Conservation (phyloP, 805 yeast genomes). For the Maudiozyma bulderi region DNA sequence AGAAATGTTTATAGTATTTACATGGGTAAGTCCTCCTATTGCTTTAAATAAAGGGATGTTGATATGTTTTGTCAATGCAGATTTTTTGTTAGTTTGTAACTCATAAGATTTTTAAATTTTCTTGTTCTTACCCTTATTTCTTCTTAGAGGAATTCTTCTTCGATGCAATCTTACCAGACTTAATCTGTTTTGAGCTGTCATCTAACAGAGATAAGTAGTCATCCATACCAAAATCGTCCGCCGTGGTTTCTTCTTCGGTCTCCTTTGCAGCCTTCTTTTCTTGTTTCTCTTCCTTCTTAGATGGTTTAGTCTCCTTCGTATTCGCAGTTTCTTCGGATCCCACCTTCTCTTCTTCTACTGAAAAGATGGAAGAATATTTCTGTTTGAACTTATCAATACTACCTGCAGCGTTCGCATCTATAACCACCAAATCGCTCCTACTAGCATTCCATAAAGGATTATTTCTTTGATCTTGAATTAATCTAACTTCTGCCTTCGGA, state of each 20-base stretch:
- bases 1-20: too few species aligned
- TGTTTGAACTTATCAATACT: constrained; percentile 65
- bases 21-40: too few species aligned
- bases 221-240: constrained; percentile 21
- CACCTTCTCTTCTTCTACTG: constrained; percentile 24
- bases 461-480: constrained; percentile 83
- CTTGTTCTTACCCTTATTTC: constrained; percentile 2
- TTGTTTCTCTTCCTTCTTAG: too few species aligned
- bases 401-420: constrained; percentile 79
- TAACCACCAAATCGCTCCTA: constrained; percentile 61
- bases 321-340: neutral
- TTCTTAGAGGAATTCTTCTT: constrained; percentile 14
- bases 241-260: constrained; percentile 2
- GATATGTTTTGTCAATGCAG: neutral
- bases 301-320: neutral
- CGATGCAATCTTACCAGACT: constrained; percentile 25
- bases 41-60: too few species aligned
- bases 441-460: constrained; percentile 83
- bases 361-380: constrained; percentile 45
- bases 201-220: constrained; percentile 26
- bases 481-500: constrained; percentile 77
- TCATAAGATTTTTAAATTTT: neutral
- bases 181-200: constrained; percentile 23
- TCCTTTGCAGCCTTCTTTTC: constrained; percentile 2
- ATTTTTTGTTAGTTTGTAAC: neutral